These are phyloP conservation scores for Annulohypoxylon stygium DNA, from an alignment of 495 filamentous ascomycete genomes.

Conservation along the genomic window DNA sequence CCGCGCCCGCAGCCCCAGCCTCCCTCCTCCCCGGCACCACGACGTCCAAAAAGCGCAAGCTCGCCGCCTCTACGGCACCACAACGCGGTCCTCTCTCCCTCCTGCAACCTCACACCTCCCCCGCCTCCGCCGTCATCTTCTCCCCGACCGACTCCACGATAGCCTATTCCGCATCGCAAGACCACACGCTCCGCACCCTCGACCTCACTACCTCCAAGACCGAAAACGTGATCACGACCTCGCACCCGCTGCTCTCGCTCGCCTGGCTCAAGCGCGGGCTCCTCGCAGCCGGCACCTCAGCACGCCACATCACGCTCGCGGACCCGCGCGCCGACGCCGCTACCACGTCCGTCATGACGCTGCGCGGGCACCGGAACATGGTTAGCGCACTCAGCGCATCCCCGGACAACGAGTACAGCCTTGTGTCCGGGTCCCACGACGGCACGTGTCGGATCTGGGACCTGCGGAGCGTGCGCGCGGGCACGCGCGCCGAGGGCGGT, in stretches of 20 bases:
- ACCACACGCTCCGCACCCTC: constrained; percentile 90
- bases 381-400: constrained; percentile 77
- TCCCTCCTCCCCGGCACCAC: constrained; percentile 71
- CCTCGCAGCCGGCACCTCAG: constrained; percentile 85
- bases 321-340: constrained; percentile 84
- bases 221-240: constrained; percentile 83
- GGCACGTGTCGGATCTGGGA: constrained; percentile 95
- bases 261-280: constrained; percentile 74
- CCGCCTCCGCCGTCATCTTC: constrained; percentile 83
- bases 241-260: constrained; percentile 83
- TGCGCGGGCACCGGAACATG: constrained; percentile 89
- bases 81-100: constrained; percentile 84
- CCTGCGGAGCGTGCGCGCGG: constrained; percentile 77
- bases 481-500: constrained; percentile 69
- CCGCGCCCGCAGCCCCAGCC: constrained; percentile 76
- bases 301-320: constrained; percentile 88
- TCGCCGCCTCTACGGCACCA: constrained; percentile 69
- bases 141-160: constrained; percentile 86
- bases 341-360: constrained; percentile 82
- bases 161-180: constrained; percentile 88
- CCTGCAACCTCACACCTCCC: constrained; percentile 75
- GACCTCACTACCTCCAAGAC: constrained; percentile 82
- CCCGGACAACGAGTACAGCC: constrained; percentile 79
- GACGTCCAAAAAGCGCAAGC: constrained; percentile 82
- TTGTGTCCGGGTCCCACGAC: constrained; percentile 88